These are phyloP conservation scores for Hypoxylon cercidicola DNA, from an alignment of 495 filamentous ascomycete genomes.

Conservation along the genomic window DNA sequence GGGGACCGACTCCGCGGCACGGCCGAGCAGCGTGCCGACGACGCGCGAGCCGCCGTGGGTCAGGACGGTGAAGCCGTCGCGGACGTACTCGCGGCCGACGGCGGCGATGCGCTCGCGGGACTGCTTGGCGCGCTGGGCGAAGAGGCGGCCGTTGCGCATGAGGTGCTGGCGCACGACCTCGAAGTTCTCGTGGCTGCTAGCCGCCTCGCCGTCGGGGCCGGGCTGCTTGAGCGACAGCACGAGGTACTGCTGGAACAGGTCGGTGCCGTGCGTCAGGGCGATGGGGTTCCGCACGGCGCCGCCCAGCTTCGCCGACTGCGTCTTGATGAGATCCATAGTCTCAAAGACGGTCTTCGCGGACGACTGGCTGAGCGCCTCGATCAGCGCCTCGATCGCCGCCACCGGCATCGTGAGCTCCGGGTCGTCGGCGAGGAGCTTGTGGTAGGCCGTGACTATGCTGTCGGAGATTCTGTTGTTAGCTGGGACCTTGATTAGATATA, in stretches of 20 bases:
- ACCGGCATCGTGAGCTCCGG: constrained; percentile 93
- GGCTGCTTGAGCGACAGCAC: constrained; percentile 67
- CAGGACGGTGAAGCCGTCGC: constrained; percentile 79
- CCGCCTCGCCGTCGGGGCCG: constrained; percentile 61
- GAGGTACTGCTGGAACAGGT: constrained; percentile 94
- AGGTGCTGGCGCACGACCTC: constrained; percentile 83
- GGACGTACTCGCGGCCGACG: constrained; percentile 79
- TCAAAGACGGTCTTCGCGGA: constrained; percentile 89
- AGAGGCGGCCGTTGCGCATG: constrained; percentile 82
- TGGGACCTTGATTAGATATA: constrained; percentile 4
- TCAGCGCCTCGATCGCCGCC: constrained; percentile 92
- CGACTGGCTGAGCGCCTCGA: constrained; percentile 79
- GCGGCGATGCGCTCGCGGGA: constrained; percentile 82
- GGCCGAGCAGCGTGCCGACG: constrained; percentile 77
- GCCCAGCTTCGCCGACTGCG: constrained; percentile 78
- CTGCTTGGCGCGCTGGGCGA: constrained; percentile 87
- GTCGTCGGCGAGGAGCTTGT: constrained; percentile 66
- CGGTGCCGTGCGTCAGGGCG: constrained; percentile 90
- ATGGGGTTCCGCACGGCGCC: constrained; percentile 84
- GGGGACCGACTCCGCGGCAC: constrained; percentile 71
- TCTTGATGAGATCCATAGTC: constrained; percentile 84
- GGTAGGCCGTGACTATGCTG: constrained; percentile 67
- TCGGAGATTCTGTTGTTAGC: too few relatives aligned
- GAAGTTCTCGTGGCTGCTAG: constrained; percentile 72
- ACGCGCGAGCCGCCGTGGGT: constrained; percentile 89